These are phyloP conservation scores for Wickerhamomyces canadensis DNA, from an alignment of 805 yeast species.

Conservation along the genomic window DNA sequence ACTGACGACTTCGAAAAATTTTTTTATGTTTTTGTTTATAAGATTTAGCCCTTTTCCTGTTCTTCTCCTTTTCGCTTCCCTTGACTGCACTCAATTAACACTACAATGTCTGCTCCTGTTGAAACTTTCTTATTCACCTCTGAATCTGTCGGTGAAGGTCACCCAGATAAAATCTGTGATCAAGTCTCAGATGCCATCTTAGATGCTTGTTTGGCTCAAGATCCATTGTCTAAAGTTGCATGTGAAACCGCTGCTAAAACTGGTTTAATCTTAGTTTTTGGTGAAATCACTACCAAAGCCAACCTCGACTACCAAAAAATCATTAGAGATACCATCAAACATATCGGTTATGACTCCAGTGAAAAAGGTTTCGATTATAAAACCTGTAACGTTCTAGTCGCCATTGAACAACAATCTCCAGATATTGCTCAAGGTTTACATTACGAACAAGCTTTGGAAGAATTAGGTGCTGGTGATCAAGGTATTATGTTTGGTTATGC, in stretches of 20 bases:
- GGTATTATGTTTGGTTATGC: slow-evolving; percentile 99
- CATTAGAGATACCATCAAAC: slow-evolving; percentile 96
- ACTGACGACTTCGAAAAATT: background rate
- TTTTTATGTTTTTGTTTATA: background rate
- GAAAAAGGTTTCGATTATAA: slow-evolving; percentile 98
- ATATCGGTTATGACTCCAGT: slow-evolving; percentile 95
- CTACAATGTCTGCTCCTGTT: slow-evolving; percentile 17
- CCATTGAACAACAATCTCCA: slow-evolving; percentile 98
- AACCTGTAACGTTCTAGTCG: slow-evolving; percentile 98
- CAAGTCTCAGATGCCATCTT: slow-evolving; percentile 98
- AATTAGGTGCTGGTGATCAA: slow-evolving; percentile 99
- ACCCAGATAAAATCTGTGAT: slow-evolving; percentile 96
- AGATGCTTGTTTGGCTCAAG: slow-evolving; percentile 93
- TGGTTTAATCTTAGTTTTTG: slow-evolving; percentile 99
- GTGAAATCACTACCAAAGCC: slow-evolving; percentile 98
- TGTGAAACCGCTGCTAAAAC: slow-evolving; percentile 99
- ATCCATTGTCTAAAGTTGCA: slow-evolving; percentile 97
- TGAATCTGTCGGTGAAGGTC: slow-evolving; percentile 92
- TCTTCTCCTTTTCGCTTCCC: background rate
- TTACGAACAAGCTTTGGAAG: slow-evolving; percentile 91
- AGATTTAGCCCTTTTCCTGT: background rate
- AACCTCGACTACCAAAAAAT: slow-evolving; percentile 93
- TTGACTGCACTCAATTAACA: background rate
- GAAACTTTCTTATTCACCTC: slow-evolving; percentile 67
- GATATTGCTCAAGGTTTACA: slow-evolving; percentile 99